Evolutionary conservation across 2,329 filamentous ascomycete genomes (phyloP), one percentile per base, ranked within the genome.

Genomic region (Acrodontium crateriforme): DNA sequence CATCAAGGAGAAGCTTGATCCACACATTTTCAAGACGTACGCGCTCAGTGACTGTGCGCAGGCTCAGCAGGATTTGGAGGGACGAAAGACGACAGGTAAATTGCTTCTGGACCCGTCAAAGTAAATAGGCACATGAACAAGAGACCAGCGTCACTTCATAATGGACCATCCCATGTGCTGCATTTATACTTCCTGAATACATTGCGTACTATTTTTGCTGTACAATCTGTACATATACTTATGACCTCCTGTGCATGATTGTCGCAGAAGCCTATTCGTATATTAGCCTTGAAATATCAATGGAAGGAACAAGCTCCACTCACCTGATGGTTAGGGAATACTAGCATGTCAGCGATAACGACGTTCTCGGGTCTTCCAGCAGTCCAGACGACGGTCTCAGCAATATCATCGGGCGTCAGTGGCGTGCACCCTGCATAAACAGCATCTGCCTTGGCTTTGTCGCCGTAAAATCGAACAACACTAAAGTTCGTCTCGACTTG

Each of bases 401-500:
- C 85, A 47, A 94, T 84, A 48, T 94, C 85, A 27, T 89, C 81
- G 0, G 80, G 79, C 1, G 83, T 92, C 42, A 94, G 63, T 21
- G 85, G 84, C 41, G 91, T 79, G 41, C 71, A 76, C 28, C 76
- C 78, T 75, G 75, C 74, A 55, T 93, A 93, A 29, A 93, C 83
- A 27, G 81, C 79, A 61, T 89, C 80, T 4, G 85, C 85, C 64
- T 92, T 92, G 35, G 66, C 52, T 63, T 85, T 85, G 54, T 94
- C 85, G 4, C 85, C 85, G 38, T 81, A 75, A 55, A 89, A 93
- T 36, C 85, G 68, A 22, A 93, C 80, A 11, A 93, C 64, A 2
- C 79, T 87, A 58, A 94, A 93, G 52, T 94, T 81, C 24, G 85
- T 93, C 65, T 93, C 83, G 25, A 93, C 84, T 59, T 92, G 84